Base-by-base conservation (phyloP, 2,329 filamentous ascomycete genomes). In the Aplosporella prunicola region DNA sequence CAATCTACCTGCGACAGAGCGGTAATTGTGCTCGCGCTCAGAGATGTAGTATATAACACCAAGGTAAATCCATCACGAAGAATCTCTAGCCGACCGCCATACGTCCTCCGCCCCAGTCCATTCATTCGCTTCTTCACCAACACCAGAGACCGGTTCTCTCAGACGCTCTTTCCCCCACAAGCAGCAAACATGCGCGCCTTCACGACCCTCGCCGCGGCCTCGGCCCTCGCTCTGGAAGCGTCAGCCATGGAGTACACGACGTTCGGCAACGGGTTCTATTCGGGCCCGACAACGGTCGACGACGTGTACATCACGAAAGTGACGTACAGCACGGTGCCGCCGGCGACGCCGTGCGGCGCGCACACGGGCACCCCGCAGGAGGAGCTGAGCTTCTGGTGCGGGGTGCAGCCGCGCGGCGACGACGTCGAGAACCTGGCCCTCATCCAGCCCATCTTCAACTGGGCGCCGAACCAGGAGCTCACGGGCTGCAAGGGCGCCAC, bases 301-400 rank as follows among this genome's bases (percentile, higher is more conserved):
- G 27, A 23, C 7, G 15, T 17, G 5, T 28, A 37, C 23, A 32
- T 41, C 11, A 38, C 34, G 20, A 38, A 39, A 26, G 23, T 20
- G 2, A 42, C 40, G 13, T 42, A 33, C 14, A 33, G 29, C 8
- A 23, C 38, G n/a, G 15, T 32, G 6, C 22, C 25, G 3, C 34
- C 40, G 4, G 29, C 13, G 9, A 20, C 23, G 9, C 35, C 34
- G 2, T 39, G 34, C 35, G 32, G 30, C 35, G 31, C 27, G 25
- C 26, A 25, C 5, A 39, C 35, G 7, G 14, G 17, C 32, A n/a
- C n/a, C n/a, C 16, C 16, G 10, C 16, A 35, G 15, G 27, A 30
- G 18, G 32, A 30, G 20, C 32, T 40, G n/a, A 27, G 32, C 1
- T 27, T 42, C 10, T 42, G 40, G 35, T 39, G 39, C 18, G 42